Evolutionary conservation across 176 grass and related monocot genomes (phyloP).

Genomic region (Cenchrus fungigraminus): DNA sequence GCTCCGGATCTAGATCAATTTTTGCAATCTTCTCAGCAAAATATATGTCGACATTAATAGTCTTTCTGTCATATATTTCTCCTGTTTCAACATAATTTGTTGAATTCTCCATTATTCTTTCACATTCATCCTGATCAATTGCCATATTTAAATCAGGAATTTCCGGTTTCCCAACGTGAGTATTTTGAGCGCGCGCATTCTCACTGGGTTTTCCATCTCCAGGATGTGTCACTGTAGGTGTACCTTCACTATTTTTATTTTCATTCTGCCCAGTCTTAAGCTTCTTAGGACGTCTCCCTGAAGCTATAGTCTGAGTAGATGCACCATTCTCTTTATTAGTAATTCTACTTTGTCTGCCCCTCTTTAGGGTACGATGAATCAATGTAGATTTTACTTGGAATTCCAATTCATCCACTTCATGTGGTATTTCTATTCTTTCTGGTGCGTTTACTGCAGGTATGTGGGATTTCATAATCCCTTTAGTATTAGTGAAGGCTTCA

Average conservation of each 20-base stretch:
- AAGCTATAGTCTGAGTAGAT: background rate
- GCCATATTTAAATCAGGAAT: background rate
- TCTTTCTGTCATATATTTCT: background rate
- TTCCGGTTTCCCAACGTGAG: background rate
- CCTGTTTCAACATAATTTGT: background rate
- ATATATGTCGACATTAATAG: background rate
- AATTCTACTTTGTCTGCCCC: background rate
- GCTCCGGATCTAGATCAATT: background rate
- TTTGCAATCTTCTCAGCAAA: background rate
- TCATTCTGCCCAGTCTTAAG: background rate
- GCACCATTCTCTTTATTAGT: background rate
- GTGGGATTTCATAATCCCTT: background rate
- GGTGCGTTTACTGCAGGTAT: background rate
- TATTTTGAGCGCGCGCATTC: background rate
- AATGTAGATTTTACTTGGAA: background rate
- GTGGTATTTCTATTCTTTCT: background rate
- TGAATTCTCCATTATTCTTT: conserved; percentile 8
- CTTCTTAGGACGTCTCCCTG: background rate
- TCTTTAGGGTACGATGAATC: background rate
- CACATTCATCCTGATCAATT: background rate
- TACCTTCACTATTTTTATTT: background rate
- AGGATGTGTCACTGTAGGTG: background rate
- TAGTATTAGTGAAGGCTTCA: background rate
- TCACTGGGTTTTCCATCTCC: background rate
- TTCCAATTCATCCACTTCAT: background rate